phyloP scores from a whole-genome alignment of 2,329 filamentous ascomycete genomes.

The Xylaria sp. region DNA sequence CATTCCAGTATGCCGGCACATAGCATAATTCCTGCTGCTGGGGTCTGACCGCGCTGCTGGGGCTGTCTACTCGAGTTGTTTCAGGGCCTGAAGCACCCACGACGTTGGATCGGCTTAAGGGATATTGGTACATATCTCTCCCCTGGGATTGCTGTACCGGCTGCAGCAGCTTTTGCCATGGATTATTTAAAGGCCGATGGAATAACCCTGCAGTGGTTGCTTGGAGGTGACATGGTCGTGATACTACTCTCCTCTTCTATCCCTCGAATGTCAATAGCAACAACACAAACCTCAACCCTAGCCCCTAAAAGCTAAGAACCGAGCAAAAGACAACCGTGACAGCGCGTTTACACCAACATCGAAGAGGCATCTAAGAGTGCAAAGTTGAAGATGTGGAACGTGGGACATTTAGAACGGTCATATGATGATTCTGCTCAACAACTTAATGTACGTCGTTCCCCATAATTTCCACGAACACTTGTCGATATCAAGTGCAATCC shows the following conservation, averaged over 20 bases:
- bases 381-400: conserved; percentile 34
- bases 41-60: conserved; percentile 23
- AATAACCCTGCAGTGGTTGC: conserved; percentile 19
- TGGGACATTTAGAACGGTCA: conserved; percentile 33
- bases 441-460: conserved; percentile 35
- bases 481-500: neutral
- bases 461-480: neutral
- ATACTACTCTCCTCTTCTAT: conserved; percentile 14
- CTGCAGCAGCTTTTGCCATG: conserved; percentile 16
- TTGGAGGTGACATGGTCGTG: conserved; percentile 14
- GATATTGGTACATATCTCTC: conserved; percentile 12
- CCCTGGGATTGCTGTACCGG: conserved; percentile 11
- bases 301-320: conserved; percentile 10
- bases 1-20: conserved; percentile 25
- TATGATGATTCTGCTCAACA: conserved; percentile 33
- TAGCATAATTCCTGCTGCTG: conserved; percentile 31
- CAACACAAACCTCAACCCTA: conserved; percentile 13
- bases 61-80: conserved; percentile 28
- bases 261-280: conserved; percentile 15
- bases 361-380: conserved; percentile 22
- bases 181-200: conserved; percentile 29
- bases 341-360: conserved; percentile 3
- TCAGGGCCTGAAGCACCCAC: conserved; percentile 23
- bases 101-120: conserved; percentile 25
- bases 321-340: conserved; percentile 2